Conservation (phyloP, 202 grass and related monocot genomes). For the Panicum virgatum region DNA sequence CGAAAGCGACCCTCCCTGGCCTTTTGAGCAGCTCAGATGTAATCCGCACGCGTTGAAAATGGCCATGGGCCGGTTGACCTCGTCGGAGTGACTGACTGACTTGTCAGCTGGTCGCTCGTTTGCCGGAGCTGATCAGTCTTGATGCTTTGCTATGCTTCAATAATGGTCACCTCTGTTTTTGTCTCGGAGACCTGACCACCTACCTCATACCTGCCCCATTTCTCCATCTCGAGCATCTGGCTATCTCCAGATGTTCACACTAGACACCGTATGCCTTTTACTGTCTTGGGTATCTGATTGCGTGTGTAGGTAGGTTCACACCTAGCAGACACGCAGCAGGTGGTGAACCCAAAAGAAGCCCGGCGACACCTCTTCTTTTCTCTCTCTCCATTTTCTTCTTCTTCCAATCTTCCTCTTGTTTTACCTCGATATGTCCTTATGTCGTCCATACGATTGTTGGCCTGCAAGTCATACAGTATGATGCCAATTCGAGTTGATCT, state of each 20-base stretch:
- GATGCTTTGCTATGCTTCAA: background rate
- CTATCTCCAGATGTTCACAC: background rate
- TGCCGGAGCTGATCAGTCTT: background rate
- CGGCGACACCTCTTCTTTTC: no score
- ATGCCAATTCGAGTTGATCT: no score
- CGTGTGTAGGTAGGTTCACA: background rate
- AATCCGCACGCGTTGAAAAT: background rate
- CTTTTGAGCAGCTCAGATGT: background rate
- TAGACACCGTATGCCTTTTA: no score
- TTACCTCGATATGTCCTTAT: no score
- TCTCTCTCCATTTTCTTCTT: no score
- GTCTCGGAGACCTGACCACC: background rate
- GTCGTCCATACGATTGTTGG: no score
- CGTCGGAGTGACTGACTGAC: background rate
- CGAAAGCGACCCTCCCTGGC: background rate
- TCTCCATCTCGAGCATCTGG: background rate
- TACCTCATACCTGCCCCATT: background rate
- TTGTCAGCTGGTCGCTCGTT: background rate
- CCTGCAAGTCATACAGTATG: no score
- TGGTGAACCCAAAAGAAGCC: no score
- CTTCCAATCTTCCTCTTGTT: no score
- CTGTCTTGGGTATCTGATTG: background rate
- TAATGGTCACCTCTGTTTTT: background rate
- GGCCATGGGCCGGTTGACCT: background rate
- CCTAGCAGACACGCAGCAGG: no score